Base-by-base conservation (phyloP, 148 eudicot genomes). In the Chenopodium quinoa region DNA sequence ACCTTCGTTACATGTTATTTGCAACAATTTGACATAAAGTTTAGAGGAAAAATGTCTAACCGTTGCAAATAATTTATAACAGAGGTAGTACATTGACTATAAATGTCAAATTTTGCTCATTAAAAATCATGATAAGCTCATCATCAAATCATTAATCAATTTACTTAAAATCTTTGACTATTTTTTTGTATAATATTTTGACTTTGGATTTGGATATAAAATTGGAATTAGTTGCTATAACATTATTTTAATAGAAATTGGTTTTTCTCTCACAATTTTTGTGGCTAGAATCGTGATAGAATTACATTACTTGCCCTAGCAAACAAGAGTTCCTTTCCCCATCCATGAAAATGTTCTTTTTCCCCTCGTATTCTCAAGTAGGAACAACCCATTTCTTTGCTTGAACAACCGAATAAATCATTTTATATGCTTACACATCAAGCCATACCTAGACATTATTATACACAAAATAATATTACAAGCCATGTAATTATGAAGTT, bases 371-470 rank as follows among this genome's bases (percentile, higher is more conserved):
- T 72, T 73, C 64, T 65, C 12, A 47, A 62, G 71, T 34, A 17
- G 79, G 76, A 40, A 78, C 74, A 85, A 73, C 19, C 75, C 75
- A 77, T 81, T 78, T 52, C 82, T 78, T 85, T 74, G 79, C 84
- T 73, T 81, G 23, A 73, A 84, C 71, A 81, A 34, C 64, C 77
- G 74, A 76, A 76, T 70, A 32, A 23, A 56, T 73, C 69, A 60
- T 14, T 78, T 52, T 48, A 60, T 58, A 71, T 25, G 78, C 31
- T 78, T 47, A 9, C 20, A 5, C 50, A 77, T 77, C 72, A 82
- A 82, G 63, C 9, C 71, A 77, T n/a, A 32, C 52, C 25, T 37
- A 32, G 37, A 56, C 7, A 40, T 47, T 81, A 48, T 67, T 58
- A 32, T 72, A 78, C 70, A 56, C 16, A 5, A n/a, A 40, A 40